These are phyloP conservation scores for Kluyveromyces marxianus DNA, from an alignment of 1,139 yeast species.

Conservation along the genomic window DNA sequence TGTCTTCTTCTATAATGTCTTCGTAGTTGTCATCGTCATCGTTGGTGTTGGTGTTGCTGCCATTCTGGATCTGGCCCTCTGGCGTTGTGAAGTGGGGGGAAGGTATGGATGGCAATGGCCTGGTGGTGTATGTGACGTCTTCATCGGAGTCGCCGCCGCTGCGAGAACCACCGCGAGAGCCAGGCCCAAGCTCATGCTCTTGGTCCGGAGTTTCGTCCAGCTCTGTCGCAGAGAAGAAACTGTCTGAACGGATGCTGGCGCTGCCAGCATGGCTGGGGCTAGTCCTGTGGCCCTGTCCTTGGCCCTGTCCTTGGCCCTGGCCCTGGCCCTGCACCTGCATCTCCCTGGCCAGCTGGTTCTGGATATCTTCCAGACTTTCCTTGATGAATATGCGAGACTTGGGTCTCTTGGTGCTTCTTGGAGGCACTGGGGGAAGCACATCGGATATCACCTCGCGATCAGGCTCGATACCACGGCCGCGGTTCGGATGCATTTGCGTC, in stretches of 20 bases:
- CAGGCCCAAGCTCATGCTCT: constrained; percentile 1
- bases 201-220: constrained; percentile 3
- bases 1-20: constrained; percentile 1
- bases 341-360: constrained; percentile 12
- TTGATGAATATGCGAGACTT: constrained; percentile 21
- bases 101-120: constrained; percentile 18
- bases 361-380: constrained; percentile 16
- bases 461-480: constrained; percentile 14
- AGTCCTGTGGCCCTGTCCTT: not conserved
- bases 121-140: constrained; percentile 13
- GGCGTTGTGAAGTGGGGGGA: not conserved
- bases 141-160: not conserved
- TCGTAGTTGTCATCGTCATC: constrained; percentile 4
- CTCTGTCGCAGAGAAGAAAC: constrained; percentile 19
- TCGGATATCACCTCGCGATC: constrained; percentile 18
- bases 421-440: constrained; percentile 27
- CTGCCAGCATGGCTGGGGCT: not conserved
- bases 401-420: constrained; percentile 28
- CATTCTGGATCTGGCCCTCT: not conserved
- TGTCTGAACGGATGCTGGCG: constrained; percentile 12
- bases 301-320: too few species aligned
- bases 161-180: too few species aligned
- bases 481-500: constrained; percentile 11
- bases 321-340: too few species aligned
- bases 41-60: not conserved